Base-by-base conservation (phyloP, 768 basidiomycete species). In the Erythrobasidium yunnanense region DNA sequence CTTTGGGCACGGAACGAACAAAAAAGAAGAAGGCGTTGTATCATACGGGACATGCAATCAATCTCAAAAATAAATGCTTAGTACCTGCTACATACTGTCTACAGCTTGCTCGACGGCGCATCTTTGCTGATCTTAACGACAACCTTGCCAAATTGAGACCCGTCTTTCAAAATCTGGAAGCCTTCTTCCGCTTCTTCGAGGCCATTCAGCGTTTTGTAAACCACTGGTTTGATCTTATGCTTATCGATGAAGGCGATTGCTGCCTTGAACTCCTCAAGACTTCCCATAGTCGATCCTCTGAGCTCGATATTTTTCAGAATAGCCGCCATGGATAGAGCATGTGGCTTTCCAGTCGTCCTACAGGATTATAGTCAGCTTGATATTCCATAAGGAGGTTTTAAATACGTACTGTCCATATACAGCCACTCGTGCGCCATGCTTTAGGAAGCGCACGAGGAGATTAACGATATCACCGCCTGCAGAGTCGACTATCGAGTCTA, bases 271-370 rank as follows among this genome's bases (percentile, higher is more conserved):
- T 90, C 88, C 60, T 82, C 79, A 70, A 80, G 82, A 6, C 87
- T 88, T 18, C 87, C 88, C 87, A 90, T 88, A 27, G 85, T 88
- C 1, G 87, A 87, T 34, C 87, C 88, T 32, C 87, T 78, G 42
- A 91, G 77, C 68, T 84, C 82, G 45, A 85, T 83, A 70, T 87
- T 85, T 71, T 81, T 84, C 69, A 90, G 73, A 23, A 90, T 85
- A 69, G 87, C 82, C 18, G 83, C 81, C 85, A 91, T 90, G 8
- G 84, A 86, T 72, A 90, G 80, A 23, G 75, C 76, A 55, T 82
- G 82, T 25, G 85, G 86, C 84, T 86, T 87, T 23, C 70, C 70
- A 13, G 45, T 47, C 22, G 55, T 49, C 33, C 35, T 47, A 46
- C 13, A 18, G 35, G 42, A 15, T 6, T 11, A 15, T 11, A 29